Percentiles rank a stretch among this genome's conserved stretches.
Evolutionary conservation across 2,329 filamentous ascomycete species (phyloP).

Genomic region (Penicillium sp.): DNA sequence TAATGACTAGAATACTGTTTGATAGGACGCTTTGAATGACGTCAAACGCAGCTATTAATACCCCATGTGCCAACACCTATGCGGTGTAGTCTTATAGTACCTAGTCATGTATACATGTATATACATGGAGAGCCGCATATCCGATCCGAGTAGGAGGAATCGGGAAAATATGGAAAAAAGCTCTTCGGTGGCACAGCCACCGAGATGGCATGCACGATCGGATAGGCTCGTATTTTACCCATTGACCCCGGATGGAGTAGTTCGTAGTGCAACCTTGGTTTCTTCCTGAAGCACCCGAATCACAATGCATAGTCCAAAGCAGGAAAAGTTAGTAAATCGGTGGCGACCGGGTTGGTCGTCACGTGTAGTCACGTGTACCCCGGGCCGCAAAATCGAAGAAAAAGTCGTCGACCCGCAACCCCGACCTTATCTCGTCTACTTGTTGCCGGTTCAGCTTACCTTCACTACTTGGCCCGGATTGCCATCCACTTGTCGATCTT

Average conservation of each 20-base stretch:
- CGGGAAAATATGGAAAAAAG: background rate
- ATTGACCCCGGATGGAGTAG: background rate
- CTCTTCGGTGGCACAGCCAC: background rate
- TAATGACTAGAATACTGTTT: too few relatives aligned
- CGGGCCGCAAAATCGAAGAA: background rate
- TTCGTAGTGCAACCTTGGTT: background rate
- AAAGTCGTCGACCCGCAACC: background rate
- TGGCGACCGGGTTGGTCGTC: background rate
- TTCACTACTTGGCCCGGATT: background rate
- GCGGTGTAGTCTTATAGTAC: background rate
- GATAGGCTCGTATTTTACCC: background rate
- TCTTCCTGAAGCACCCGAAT: background rate
- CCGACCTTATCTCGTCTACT: background rate
- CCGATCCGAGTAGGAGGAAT: background rate
- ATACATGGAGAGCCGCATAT: background rate
- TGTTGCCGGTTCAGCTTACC: background rate
- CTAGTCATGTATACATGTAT: background rate
- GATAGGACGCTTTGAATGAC: background rate
- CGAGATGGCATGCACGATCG: background rate
- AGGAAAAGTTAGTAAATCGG: background rate
- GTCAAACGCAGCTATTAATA: background rate
- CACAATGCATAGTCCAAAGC: background rate
- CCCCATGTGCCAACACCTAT: background rate
- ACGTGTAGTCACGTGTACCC: constrained; percentile 1
- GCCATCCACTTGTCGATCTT: background rate